Base-by-base conservation (phyloP, 78 protist species). In the Speleostelium caveatum region DNA sequence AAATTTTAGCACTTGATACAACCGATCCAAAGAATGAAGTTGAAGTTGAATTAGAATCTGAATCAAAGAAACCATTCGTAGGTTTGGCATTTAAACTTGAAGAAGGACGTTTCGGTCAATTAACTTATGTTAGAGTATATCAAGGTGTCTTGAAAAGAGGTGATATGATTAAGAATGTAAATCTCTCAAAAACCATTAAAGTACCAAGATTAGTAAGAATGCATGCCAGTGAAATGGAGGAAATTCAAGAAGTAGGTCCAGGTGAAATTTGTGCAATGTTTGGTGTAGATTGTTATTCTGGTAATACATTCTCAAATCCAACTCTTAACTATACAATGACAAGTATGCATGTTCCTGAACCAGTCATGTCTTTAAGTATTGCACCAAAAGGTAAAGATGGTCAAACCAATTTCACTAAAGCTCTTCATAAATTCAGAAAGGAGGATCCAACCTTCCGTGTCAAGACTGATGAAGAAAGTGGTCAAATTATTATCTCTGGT, bases 361-460 rank as follows among this genome's bases (percentile, higher is more conserved):
- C 98, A 30, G 99, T 98, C 41, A 92, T 97, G 75, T 95, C 98
- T 14, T 79, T 97, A n/a, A 36, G 96, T 10, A 69, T 98, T 42
- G 16, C 28, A 62, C 96, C 97, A 45, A 90, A 76, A 69, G 38
- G 65, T 45, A 73, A 74, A 51, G 78, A 41, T 94, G 88, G 73
- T 56, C 86, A 45, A 21, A 39, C 58, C 26, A 75, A 73, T 69
- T 92, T 94, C 60, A n/a, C 89, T 17, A 93, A 93, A 69, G 98
- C 97, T 8, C 93, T 95, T 8, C 22, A 17, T 28, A 76, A 95
- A 26, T 97, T 98, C 97, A 86, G 49, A 63, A 80, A 75, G 56
- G 99, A 98, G 87, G 99, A 98, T 71, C 99, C 99, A 60, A 97
- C 99, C 17, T 97, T 98, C 89, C 68, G 97, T n/a, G 93, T 97